Evolutionary conservation across 257 asterid genomes (phyloP).

Genomic region (Scutellaria minor): DNA sequence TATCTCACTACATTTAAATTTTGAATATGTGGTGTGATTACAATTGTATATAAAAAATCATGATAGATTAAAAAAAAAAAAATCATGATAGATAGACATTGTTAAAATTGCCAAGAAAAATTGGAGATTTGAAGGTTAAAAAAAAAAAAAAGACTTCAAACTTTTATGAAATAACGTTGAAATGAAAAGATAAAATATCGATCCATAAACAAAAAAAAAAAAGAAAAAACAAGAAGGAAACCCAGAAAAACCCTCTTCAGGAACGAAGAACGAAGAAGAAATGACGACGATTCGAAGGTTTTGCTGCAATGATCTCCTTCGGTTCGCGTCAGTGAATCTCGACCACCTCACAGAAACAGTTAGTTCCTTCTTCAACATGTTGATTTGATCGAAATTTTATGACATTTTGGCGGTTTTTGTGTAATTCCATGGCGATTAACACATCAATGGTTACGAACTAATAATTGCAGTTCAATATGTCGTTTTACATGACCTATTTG

Average conservation of each 20-base stretch:
- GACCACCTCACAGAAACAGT: conserved; percentile 96
- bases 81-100: too few species aligned
- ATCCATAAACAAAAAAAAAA: too few species aligned
- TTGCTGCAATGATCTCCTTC: conserved; percentile 95
- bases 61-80: too few species aligned
- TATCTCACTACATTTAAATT: too few species aligned
- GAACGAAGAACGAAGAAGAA: conserved; percentile 5
- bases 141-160: too few species aligned
- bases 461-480: conserved; percentile 60
- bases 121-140: too few species aligned
- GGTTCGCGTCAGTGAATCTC: conserved; percentile 83
- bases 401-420: conserved; percentile 9
- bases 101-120: too few species aligned
- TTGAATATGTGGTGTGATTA: too few species aligned
- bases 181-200: too few species aligned
- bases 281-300: conserved; percentile 95
- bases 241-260: background rate
- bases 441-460: background rate
- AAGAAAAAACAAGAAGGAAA: background rate
- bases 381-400: background rate
- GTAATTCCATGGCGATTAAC: background rate
- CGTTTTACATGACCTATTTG: conserved; percentile 93
- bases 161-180: too few species aligned
- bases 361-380: background rate
- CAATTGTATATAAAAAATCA: too few species aligned